A percentile compares a stretch with the other conserved stretches of the same genome.
phyloP scores from a whole-genome alignment of 805 yeast genomes.

The Phaffomyces thermotolerans region DNA sequence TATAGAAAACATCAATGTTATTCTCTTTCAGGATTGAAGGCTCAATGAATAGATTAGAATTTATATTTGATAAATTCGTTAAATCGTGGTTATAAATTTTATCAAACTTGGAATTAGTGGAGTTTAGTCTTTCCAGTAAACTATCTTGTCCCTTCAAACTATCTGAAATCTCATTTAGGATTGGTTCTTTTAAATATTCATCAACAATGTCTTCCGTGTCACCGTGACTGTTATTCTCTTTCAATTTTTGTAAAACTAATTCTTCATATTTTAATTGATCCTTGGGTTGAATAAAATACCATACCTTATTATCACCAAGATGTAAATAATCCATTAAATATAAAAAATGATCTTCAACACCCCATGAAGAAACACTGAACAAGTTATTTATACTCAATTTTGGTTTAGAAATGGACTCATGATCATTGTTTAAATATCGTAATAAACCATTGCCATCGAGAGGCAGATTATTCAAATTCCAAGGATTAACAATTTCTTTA shows the following conservation, averaged over 20 bases:
- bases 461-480: conserved; percentile 56
- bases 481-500: conserved; percentile 29
- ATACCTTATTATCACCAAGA: conserved; percentile 45
- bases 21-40: conserved; percentile 40
- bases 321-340: conserved; percentile 47
- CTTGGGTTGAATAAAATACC: conserved; percentile 59
- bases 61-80: conserved; percentile 18
- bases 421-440: conserved; percentile 36
- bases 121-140: conserved; percentile 10
- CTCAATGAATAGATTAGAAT: conserved; percentile 41
- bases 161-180: conserved; percentile 15
- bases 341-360: conserved; percentile 52
- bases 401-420: conserved; percentile 35
- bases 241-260: conserved; percentile 30
- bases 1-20: conserved; percentile 41
- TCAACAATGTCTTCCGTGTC: background rate
- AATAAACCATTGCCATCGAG: conserved; percentile 42
- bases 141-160: conserved; percentile 12
- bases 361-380: conserved; percentile 51
- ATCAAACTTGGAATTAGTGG: conserved; percentile 13
- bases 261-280: conserved; percentile 47
- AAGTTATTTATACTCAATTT: conserved; percentile 45
- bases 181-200: conserved; percentile 10
- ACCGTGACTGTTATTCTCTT: background rate
- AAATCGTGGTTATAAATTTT: conserved; percentile 14